A percentile compares a stretch with the other conserved stretches of the same genome.
Evolutionary conservation across 2,329 filamentous ascomycete species (phyloP).

Genomic region (Hortaea werneckii): DNA sequence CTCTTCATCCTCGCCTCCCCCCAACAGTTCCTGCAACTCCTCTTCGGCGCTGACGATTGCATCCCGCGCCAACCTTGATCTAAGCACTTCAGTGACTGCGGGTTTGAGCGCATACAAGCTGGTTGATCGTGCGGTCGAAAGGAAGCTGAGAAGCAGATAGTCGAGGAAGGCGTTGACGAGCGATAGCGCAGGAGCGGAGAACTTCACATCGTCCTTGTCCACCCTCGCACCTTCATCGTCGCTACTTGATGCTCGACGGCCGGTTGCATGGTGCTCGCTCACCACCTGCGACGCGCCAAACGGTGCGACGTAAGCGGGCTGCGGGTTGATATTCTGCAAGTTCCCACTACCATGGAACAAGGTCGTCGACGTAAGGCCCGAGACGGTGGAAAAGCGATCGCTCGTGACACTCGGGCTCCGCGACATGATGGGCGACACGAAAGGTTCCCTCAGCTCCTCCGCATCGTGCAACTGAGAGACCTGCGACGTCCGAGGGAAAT

Average conservation of each 20-base stretch:
- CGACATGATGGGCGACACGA: constrained; percentile 17
- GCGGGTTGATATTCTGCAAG: constrained; percentile 48
- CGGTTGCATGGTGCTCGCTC: constrained; percentile 73
- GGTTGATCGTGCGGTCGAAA: constrained; percentile 71
- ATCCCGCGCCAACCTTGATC: constrained; percentile 77
- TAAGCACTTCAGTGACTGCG: constrained; percentile 77
- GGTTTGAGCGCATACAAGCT: constrained; percentile 64
- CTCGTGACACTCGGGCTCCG: constrained; percentile 14
- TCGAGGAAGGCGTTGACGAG: constrained; percentile 90
- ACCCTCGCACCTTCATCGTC: constrained; percentile 56
- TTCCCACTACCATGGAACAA: constrained; percentile 7
- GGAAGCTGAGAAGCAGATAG: constrained; percentile 81
- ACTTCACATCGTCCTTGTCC: constrained; percentile 54
- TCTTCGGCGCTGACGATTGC: constrained; percentile 75
- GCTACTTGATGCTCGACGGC: constrained; percentile 47
- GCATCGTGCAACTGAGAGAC: background rate
- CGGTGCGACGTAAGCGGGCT: constrained; percentile 77
- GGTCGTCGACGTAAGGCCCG: constrained; percentile 10
- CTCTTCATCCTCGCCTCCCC: constrained; percentile 65
- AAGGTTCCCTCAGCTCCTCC: background rate
- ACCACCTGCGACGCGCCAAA: constrained; percentile 87
- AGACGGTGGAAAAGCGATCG: constrained; percentile 15
- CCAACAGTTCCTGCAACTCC: constrained; percentile 79
- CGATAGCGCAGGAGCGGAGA: constrained; percentile 61
- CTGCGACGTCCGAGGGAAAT: background rate